These are phyloP conservation scores for Fusarium camptoceras DNA, from an alignment of 2,329 filamentous ascomycete genomes.

Conservation along the genomic window DNA sequence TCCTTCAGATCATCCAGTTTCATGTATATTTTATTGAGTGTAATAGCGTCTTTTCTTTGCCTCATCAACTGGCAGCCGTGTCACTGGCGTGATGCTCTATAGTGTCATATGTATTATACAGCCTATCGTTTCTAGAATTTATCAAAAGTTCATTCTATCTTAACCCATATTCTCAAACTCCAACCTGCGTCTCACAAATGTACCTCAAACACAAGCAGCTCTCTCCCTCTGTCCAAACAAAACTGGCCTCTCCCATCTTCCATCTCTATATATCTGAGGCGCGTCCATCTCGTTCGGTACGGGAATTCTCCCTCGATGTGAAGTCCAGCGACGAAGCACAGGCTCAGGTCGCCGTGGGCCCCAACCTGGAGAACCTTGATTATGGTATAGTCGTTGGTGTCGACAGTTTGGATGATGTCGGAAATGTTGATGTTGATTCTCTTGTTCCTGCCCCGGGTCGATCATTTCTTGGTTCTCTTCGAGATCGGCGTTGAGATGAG, in stretches of 20 bases:
- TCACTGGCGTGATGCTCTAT: not conserved
- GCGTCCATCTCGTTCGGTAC: slow-evolving; percentile 43
- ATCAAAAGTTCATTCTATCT: not conserved
- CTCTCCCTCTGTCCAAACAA: slow-evolving; percentile 2
- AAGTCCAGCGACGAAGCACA: not conserved
- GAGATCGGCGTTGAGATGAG: not conserved
- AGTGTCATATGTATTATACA: not conserved
- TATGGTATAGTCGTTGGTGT: slow-evolving; percentile 19
- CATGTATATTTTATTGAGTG: slow-evolving; percentile 21
- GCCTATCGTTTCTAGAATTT: not conserved
- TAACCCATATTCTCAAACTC: not conserved
- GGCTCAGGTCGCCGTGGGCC: slow-evolving; percentile 15
- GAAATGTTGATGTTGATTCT: not conserved
- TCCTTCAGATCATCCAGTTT: slow-evolving; percentile 3
- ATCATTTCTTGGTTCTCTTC: not conserved
- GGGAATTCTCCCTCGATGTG: not conserved
- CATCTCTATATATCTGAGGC: slow-evolving; percentile 34
- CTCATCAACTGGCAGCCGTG: not conserved
- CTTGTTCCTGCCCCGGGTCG: not conserved
- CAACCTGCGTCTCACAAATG: not conserved
- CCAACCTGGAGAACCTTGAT: not conserved
- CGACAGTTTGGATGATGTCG: slow-evolving; percentile 2
- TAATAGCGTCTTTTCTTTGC: slow-evolving; percentile 15
- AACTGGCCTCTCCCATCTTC: not conserved
- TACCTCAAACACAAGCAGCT: not conserved